Evolutionary conservation across 202 grass and related monocot species (phyloP), one percentile per base, ranked within the genome.

Genomic region (Digitaria exilis): DNA sequence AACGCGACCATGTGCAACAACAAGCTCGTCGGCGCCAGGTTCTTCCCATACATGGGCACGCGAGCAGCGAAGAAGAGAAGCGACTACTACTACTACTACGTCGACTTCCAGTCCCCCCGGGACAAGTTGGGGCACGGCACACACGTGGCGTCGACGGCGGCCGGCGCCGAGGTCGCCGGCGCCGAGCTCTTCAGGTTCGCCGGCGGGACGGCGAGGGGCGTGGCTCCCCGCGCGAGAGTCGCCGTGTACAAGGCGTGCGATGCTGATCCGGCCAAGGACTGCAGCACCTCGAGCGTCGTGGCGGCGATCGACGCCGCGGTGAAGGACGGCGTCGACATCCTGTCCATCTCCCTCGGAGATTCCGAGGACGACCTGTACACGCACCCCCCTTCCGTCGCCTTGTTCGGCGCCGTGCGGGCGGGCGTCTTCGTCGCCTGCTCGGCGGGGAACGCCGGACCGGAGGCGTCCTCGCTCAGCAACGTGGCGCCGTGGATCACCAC

Each of bases 21-120:
- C 73, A 91, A 89, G 78, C 62, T 94, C 0, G 70, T 94, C 9
- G 92, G 92, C 50, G 92, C 84, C 57, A 78, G 82, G 61, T 76
- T 57, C 58, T 89, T 91, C 79, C 12, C n/a, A n/a, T n/a, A n/a
- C n/a, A n/a, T n/a, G n/a, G n/a, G n/a, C n/a, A n/a, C n/a, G n/a
- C n/a, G n/a, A n/a, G n/a, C n/a, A n/a, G n/a, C n/a, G n/a, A n/a
- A n/a, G n/a, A n/a, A n/a, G n/a, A n/a, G n/a, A n/a, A n/a, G n/a
- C n/a, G n/a, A n/a, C n/a, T n/a, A n/a, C n/a, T n/a, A n/a, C n/a
- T n/a, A n/a, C n/a, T n/a, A n/a, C n/a, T n/a, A 37, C 25, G 39
- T 7, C 29, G 58, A 78, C 6, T 35, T 81, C 58, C 14, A 3
- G 11, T 87, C 86, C 0, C 80, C 92, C 18, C 77, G 84, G 57